Evolutionary conservation across 345 rosid species (phyloP).

Genomic region (Limnanthes douglasii): DNA sequence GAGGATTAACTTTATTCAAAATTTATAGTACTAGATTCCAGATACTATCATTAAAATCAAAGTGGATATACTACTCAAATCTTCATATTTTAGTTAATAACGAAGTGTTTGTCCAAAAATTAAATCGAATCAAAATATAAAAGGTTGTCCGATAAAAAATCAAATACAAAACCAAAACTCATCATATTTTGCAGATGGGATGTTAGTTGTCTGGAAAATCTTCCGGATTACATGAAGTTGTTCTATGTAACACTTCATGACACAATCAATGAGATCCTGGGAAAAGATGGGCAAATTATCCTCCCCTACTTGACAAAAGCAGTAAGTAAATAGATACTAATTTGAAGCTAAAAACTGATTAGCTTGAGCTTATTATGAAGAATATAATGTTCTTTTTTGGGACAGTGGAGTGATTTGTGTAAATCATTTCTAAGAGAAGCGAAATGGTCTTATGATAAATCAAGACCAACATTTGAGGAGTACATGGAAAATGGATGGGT

Average conservation of each 20-base stretch:
- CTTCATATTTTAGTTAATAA: not conserved
- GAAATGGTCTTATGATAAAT: conserved; percentile 19
- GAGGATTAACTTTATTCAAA: too few relatives aligned
- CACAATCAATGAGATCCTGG: conserved; percentile 19
- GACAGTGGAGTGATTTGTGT: conserved; percentile 32
- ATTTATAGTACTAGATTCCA: too few relatives aligned
- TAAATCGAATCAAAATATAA: too few relatives aligned
- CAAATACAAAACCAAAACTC: too few relatives aligned
- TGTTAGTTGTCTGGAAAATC: conserved; percentile 14
- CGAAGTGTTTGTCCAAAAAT: not conserved
- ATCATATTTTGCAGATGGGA: conserved; percentile 34
- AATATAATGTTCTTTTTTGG: not conserved
- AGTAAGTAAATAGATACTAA: conserved; percentile 7
- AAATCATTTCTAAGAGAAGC: conserved; percentile 24
- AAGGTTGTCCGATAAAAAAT: too few relatives aligned
- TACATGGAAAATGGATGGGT: conserved; percentile 25
- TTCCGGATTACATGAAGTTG: conserved; percentile 33
- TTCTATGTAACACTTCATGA: conserved; percentile 21
- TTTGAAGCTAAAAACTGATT: not conserved
- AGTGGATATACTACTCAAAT: too few relatives aligned
- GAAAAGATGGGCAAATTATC: conserved; percentile 13
- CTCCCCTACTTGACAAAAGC: conserved; percentile 20
- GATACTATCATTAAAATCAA: too few relatives aligned
- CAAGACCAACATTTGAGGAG: conserved; percentile 20
- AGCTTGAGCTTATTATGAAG: not conserved